Evolutionary conservation across 495 filamentous ascomycete species (phyloP), one percentile per base, ranked within the genome.

Genomic region (Penicillium paxilli): DNA sequence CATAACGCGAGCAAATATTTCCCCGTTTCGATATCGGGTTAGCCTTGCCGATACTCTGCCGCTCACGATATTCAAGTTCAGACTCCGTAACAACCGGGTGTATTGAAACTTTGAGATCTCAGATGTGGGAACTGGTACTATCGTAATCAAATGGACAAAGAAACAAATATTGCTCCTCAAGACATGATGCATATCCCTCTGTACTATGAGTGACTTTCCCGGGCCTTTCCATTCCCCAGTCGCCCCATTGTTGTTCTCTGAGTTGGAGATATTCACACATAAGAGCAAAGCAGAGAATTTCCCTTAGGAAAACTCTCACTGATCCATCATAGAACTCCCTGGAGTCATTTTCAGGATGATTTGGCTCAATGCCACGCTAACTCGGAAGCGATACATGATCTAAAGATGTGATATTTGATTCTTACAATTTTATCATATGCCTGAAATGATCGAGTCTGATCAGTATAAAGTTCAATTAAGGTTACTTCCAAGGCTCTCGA

Each of bases 201-300:
- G 50, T 53, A n/a, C n/a, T n/a, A 28, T 49, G 49, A 37, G 46
- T 23, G 9, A 45, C 26, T 16, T 33, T 21, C 0, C 26, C n/a
- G 32, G 42, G 52, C 10, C 17, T 22, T 20, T 46, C 55, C 44
- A 58, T 52, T 8, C 55, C 55, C 33, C 42, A 58, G 12, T 49
- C 35, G 11, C 55, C 35, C 49, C 32, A 53, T 48, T 22, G 14
- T 14, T 52, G 49, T 9, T 52, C 54, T 47, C 54, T 23, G 6
- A 32, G 23, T 5, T 16, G 19, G 21, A 51, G 40, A 42, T 47
- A 3, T 26, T 57, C 30, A 28, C 48, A 51, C 26, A 10, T 14
- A n/a, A 46, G 23, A 51, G 41, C 41, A 33, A 57, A 57, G 5
- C 17, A 19, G 22, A 49, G 24, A 19, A 55, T 20, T 21, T 32